Conservation (phyloP, 202 grass and related monocot species). For the Hordeum pubiflorum region DNA sequence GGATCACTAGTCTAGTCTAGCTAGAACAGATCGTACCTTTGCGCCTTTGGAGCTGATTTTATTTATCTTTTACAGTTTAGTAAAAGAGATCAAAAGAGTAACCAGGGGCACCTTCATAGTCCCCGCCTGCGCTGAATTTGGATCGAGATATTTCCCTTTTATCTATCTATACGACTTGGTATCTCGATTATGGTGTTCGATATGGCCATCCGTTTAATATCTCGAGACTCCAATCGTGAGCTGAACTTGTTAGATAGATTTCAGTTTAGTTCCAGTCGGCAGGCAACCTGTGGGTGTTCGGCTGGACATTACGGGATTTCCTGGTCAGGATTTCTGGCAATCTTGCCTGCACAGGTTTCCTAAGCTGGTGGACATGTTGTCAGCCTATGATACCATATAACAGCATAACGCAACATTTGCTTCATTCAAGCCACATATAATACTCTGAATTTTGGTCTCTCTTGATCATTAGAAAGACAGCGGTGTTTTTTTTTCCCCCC, state of each 20-base stretch:
- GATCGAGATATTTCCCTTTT: background rate
- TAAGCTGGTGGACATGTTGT: background rate
- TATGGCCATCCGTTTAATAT: background rate
- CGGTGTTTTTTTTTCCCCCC: background rate
- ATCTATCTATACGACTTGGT: background rate
- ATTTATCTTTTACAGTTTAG: background rate
- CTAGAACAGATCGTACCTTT: background rate
- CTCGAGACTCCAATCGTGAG: background rate
- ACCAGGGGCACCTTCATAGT: background rate
- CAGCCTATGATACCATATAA: background rate
- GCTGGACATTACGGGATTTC: background rate
- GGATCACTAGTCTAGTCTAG: background rate
- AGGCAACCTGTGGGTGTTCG: background rate
- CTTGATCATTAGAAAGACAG: background rate
- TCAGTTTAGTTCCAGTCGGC: background rate
- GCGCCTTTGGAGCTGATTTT: background rate
- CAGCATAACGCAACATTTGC: background rate
- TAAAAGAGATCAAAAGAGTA: background rate
- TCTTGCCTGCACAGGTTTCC: background rate
- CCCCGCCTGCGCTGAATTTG: background rate
- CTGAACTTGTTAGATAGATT: background rate
- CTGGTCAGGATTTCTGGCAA: background rate
- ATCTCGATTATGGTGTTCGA: background rate
- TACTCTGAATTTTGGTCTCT: background rate
- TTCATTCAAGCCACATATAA: background rate